These are phyloP conservation scores for Gardenia jasminoides DNA, from an alignment of 257 asterid genomes.

Conservation along the genomic window DNA sequence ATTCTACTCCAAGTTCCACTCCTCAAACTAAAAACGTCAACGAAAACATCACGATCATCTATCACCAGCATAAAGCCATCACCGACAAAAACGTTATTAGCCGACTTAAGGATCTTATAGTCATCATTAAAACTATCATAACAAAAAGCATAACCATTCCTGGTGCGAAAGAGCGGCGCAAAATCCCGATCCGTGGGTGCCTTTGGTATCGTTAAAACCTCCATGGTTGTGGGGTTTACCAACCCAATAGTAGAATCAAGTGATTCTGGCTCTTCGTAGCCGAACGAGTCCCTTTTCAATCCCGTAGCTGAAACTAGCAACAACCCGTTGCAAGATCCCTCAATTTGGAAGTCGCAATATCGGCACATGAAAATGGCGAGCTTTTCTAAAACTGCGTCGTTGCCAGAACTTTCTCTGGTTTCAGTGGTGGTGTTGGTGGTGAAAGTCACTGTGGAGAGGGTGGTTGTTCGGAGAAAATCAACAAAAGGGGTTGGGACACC, in stretches of 20 bases:
- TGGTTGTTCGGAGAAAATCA: too few relatives aligned
- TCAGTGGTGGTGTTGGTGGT: background rate
- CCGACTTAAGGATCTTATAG: slow-evolving; percentile 40
- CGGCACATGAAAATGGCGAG: background rate
- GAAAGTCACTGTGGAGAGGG: slow-evolving; percentile 18
- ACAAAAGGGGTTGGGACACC: slow-evolving; percentile 5
- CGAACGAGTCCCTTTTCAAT: too few relatives aligned
- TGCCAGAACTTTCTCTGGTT: background rate
- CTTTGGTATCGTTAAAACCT: slow-evolving; percentile 15
- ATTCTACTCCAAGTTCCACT: too few relatives aligned
- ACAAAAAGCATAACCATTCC: slow-evolving; percentile 45
- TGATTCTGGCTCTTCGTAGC: background rate
- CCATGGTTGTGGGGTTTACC: slow-evolving; percentile 39
- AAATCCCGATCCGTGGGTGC: slow-evolving; percentile 21
- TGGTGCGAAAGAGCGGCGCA: too few relatives aligned
- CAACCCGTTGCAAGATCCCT: slow-evolving; percentile 39
- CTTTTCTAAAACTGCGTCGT: background rate
- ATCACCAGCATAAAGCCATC: too few relatives aligned
- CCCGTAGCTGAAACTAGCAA: too few relatives aligned
- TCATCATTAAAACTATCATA: slow-evolving; percentile 38
- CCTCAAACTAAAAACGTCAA: too few relatives aligned
- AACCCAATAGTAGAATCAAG: slow-evolving; percentile 21
- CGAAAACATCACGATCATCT: too few relatives aligned
- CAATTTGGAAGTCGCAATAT: slow-evolving; percentile 10
- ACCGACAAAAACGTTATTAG: too few relatives aligned